phyloP scores from a whole-genome alignment of 1,284 basidiomycete species.

The Coniferiporia sulphurascens region DNA sequence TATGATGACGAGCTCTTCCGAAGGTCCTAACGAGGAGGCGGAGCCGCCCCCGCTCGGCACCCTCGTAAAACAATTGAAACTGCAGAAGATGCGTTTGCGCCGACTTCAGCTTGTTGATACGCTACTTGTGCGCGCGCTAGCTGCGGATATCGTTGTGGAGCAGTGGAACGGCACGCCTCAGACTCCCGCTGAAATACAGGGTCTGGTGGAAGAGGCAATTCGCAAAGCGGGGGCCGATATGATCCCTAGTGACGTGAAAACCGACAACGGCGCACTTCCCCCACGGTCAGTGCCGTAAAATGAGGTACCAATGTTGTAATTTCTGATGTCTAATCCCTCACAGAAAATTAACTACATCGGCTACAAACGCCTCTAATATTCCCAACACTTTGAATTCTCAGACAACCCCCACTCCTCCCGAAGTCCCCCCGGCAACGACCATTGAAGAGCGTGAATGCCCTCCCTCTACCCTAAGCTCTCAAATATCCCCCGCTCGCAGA shows the following conservation, averaged over 20 bases:
- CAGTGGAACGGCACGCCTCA: background rate
- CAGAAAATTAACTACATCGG: no score
- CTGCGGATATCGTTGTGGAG: background rate
- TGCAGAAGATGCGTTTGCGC: slow-evolving; percentile 4
- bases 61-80: background rate
- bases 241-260: background rate
- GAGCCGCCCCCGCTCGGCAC: background rate
- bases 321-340: no score
- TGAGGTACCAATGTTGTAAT: no score
- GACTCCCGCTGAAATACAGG: background rate
- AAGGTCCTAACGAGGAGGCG: background rate
- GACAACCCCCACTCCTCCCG: no score
- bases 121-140: slow-evolving; percentile 6
- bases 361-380: no score
- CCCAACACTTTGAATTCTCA: no score
- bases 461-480: no score
- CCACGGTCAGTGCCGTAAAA: background rate
- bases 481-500: no score
- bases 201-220: background rate
- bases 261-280: background rate
- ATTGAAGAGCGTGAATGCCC: no score
- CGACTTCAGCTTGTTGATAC: slow-evolving; percentile 3
- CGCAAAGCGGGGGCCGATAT: background rate
- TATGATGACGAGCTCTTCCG: background rate
- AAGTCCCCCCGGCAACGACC: no score